Percentiles rank a stretch among this genome's conserved stretches.
phyloP scores from a whole-genome alignment of 371 early-diverging fungal genomes.

The Apophysomyces trapeziformis region DNA sequence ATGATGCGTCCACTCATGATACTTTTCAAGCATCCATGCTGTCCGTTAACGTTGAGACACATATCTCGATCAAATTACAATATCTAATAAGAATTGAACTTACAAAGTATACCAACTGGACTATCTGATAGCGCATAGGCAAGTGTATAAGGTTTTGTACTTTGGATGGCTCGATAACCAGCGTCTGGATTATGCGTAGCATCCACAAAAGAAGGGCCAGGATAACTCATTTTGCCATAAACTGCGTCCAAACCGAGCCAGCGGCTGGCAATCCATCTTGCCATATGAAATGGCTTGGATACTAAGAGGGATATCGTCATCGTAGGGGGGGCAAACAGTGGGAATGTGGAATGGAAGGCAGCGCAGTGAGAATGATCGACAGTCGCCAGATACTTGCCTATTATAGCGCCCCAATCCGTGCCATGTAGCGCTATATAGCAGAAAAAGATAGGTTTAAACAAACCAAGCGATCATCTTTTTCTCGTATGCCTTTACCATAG shows the following conservation, averaged over 20 bases:
- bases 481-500: no score
- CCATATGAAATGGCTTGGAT: constrained; percentile 22
- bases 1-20: constrained; percentile 58
- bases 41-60: not conserved
- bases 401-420: constrained; percentile 62
- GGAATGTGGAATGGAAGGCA: constrained; percentile 54
- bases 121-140: constrained; percentile 64
- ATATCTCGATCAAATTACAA: no score
- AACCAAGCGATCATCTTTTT: no score
- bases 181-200: constrained; percentile 36
- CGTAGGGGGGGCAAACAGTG: constrained; percentile 38
- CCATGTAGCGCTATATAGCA: constrained; percentile 39
- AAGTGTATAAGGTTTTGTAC: constrained; percentile 60
- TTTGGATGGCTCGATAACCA: constrained; percentile 61
- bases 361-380: constrained; percentile 42
- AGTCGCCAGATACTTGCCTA: constrained; percentile 45
- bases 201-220: constrained; percentile 32
- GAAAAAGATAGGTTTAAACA: no score
- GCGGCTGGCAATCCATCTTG: not conserved
- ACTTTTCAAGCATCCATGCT: constrained; percentile 73
- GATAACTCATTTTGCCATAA: not conserved
- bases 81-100: not conserved
- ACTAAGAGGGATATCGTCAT: constrained; percentile 25
- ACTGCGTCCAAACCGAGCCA: not conserved
- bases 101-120: constrained; percentile 57